A percentile compares a stretch with the other conserved stretches of the same genome.
These are phyloP conservation scores for Erodium moschatum DNA, from an alignment of 441 rosid species.

Conservation along the genomic window DNA sequence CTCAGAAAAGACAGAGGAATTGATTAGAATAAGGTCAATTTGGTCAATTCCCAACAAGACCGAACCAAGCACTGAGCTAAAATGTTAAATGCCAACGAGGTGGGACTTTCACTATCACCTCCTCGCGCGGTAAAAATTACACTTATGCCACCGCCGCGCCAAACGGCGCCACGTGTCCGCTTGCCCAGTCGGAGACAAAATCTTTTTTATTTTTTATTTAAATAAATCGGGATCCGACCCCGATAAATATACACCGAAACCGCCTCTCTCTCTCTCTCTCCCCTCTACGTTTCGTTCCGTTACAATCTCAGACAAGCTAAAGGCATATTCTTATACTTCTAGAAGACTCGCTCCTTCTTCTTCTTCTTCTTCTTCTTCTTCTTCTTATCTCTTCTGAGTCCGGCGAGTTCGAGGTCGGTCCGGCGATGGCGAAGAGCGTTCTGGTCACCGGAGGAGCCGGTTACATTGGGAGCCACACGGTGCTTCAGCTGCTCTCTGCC, in stretches of 20 bases:
- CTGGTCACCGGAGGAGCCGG: conserved; percentile 94
- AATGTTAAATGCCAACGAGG: not conserved
- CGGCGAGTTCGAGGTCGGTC: not conserved
- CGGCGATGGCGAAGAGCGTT: conserved; percentile 37
- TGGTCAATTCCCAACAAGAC: not conserved
- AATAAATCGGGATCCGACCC: conserved; percentile 2
- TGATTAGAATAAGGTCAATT: not conserved
- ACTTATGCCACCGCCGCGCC: not conserved
- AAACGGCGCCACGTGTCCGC: not conserved
- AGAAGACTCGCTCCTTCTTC: not conserved
- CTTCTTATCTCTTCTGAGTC: not conserved
- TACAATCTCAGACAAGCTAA: not conserved
- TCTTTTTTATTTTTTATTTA: not conserved
- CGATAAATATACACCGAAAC: not conserved
- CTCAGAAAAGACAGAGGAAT: no score
- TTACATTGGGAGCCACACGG: conserved; percentile 87
- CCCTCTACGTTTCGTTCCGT: not conserved
- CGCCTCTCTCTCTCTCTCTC: not conserved
- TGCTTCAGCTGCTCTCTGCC: conserved; percentile 60
- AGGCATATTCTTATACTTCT: not conserved
- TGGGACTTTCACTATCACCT: no score
- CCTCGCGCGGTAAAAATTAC: not conserved
- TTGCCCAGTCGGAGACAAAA: not conserved
- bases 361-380: not conserved
- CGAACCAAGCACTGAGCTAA: not conserved